Conservation (phyloP, 2,329 filamentous ascomycete species). For the Cryphonectria radicalis region DNA sequence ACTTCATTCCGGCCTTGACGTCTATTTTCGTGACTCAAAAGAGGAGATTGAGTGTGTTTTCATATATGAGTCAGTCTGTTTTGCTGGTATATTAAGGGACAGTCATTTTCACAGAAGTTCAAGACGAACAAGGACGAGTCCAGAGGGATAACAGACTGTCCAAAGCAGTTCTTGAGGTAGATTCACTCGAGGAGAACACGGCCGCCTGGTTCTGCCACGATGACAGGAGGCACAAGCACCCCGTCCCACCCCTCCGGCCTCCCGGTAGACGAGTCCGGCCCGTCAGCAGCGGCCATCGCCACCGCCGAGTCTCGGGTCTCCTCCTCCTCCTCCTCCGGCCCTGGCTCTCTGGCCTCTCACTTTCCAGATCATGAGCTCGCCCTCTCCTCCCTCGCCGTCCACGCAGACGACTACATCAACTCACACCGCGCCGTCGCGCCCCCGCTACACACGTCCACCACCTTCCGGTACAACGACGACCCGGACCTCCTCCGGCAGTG, state of each 20-base stretch:
- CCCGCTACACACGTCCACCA: slow-evolving; percentile 88
- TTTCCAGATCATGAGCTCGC: slow-evolving; percentile 48
- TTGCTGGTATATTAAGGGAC: background rate
- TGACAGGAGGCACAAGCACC: slow-evolving; percentile 4
- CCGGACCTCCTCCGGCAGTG: slow-evolving; percentile 64
- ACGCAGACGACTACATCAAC: slow-evolving; percentile 81
- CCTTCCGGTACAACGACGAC: slow-evolving; percentile 78
- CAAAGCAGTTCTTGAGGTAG: too few relatives aligned
- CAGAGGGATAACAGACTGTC: background rate
- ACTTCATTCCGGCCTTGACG: background rate
- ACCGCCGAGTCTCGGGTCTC: background rate
- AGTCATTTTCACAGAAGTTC: background rate
- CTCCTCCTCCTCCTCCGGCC: slow-evolving; percentile 25
- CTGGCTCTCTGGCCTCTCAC: slow-evolving; percentile 36
- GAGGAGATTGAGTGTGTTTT: background rate
- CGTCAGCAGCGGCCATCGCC: slow-evolving; percentile 8
- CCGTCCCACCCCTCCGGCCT: slow-evolving; percentile 15
- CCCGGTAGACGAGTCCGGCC: slow-evolving; percentile 20
- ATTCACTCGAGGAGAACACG: slow-evolving; percentile 3
- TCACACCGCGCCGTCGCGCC: slow-evolving; percentile 80
- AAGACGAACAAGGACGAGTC: background rate
- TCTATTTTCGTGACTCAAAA: background rate
- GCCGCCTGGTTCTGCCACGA: slow-evolving; percentile 9
- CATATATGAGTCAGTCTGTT: background rate
- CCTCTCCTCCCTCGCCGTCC: slow-evolving; percentile 72